A percentile compares a stretch with the other conserved stretches of the same genome.
These are phyloP conservation scores for Pleurotus eryngii DNA, from an alignment of 768 basidiomycete genomes.

Conservation along the genomic window DNA sequence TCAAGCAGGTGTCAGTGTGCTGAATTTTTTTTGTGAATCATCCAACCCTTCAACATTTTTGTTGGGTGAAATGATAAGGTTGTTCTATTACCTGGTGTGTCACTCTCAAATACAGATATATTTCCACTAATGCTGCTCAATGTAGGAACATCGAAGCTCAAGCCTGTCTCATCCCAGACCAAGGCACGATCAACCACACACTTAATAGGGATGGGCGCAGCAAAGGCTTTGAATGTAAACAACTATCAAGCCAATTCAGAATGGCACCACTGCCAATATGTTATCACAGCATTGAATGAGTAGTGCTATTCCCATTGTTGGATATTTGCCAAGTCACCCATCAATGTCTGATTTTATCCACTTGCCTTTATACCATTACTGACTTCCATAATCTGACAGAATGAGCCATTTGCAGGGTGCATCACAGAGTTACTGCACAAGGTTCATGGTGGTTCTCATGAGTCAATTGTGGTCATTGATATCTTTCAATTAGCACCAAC, in stretches of 20 bases:
- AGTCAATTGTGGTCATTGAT: constrained; percentile 13
- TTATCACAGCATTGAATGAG: constrained; percentile 16
- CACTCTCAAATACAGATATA: not conserved
- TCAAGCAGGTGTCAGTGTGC: constrained; percentile 15
- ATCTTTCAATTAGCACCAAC: constrained; percentile 11
- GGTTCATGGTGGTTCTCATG: too few relatives aligned
- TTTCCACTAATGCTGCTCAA: constrained; percentile 6
- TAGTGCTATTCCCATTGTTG: constrained; percentile 18
- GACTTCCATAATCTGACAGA: too few relatives aligned
- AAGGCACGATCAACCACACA: not conserved
- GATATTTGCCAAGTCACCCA: constrained; percentile 20
- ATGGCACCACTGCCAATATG: constrained; percentile 1
- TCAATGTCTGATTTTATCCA: constrained; percentile 4
- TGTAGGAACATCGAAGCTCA: not conserved
- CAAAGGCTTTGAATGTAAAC: not conserved
- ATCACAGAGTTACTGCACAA: too few relatives aligned
- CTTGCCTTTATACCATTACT: too few relatives aligned
- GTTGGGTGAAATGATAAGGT: constrained; percentile 15
- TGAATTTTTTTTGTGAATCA: constrained; percentile 7
- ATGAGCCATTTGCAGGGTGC: too few relatives aligned
- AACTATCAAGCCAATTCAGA: not conserved
- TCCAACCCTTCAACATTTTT: constrained; percentile 16
- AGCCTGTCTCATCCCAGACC: not conserved
- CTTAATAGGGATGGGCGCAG: not conserved
- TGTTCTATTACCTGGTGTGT: not conserved